Evolutionary conservation across 2,329 filamentous ascomycete genomes (phyloP).

Genomic region (Aspergillus candidus): DNA sequence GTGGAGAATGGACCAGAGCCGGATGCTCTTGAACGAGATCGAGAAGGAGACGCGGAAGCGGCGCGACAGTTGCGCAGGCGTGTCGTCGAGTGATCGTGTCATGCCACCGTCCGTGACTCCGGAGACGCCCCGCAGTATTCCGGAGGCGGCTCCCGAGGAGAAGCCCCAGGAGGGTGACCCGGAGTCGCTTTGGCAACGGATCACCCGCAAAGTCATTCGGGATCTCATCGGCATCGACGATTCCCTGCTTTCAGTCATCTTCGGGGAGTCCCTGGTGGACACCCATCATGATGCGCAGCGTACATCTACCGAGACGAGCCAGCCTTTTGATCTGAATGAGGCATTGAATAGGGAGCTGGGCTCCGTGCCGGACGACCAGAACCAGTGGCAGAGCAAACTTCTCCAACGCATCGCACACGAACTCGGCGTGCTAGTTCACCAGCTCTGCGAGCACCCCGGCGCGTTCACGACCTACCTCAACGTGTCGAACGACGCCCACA

Average conservation of each 20-base stretch:
- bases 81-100: constrained; percentile 12
- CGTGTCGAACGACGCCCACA: constrained; percentile 53
- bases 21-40: constrained; percentile 77
- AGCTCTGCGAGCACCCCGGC: constrained; percentile 78
- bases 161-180: constrained; percentile 42
- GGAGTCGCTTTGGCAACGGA: constrained; percentile 69
- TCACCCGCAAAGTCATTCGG: constrained; percentile 79
- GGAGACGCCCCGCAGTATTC: constrained; percentile 17
- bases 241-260: constrained; percentile 71
- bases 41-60: constrained; percentile 74
- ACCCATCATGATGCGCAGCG: constrained; percentile 25
- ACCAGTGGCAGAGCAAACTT: constrained; percentile 56
- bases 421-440: constrained; percentile 74
- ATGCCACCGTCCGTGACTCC: constrained; percentile 15
- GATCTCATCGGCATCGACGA: constrained; percentile 92
- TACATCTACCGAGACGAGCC: constrained; percentile 23
- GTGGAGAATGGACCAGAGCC: constrained; percentile 89
- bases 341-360: constrained; percentile 26
- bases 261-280: constrained; percentile 68
- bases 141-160: constrained; percentile 44
- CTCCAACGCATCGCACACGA: constrained; percentile 82
- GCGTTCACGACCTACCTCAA: constrained; percentile 78
- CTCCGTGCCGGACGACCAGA: constrained; percentile 20
- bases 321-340: constrained; percentile 29
- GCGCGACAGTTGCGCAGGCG: constrained; percentile 30